These are phyloP conservation scores for Letharia columbiana DNA, from an alignment of 495 filamentous ascomycete genomes.

Conservation along the genomic window DNA sequence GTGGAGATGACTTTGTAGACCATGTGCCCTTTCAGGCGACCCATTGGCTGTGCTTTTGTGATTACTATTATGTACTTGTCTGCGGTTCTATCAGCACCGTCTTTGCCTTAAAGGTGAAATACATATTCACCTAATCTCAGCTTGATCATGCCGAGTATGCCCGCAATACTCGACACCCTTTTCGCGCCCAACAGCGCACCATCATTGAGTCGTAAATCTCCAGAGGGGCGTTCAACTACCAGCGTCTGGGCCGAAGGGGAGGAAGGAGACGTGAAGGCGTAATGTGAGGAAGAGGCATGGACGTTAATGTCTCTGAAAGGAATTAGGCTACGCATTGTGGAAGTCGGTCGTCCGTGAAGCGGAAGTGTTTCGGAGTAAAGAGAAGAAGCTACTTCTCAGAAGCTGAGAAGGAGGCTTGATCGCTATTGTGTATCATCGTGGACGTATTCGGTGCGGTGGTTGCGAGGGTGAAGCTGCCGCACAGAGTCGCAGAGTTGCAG, in stretches of 20 bases:
- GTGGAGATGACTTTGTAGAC: slow-evolving; percentile 86
- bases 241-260: slow-evolving; percentile 80
- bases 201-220: slow-evolving; percentile 78
- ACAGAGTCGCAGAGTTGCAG: slow-evolving; percentile 4
- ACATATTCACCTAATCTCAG: slow-evolving; percentile 67
- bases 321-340: slow-evolving; percentile 36
- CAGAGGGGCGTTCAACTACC: slow-evolving; percentile 84
- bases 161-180: slow-evolving; percentile 85
- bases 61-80: slow-evolving; percentile 97
- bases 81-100: slow-evolving; percentile 31
- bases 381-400: neutral
- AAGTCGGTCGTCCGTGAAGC: no score
- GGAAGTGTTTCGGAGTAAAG: neutral
- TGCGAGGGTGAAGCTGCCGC: neutral
- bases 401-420: neutral
- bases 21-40: slow-evolving; percentile 83
- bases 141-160: slow-evolving; percentile 85
- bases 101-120: neutral
- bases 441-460: neutral
- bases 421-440: slow-evolving; percentile 4
- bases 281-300: slow-evolving; percentile 80
- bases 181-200: slow-evolving; percentile 63
- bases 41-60: slow-evolving; percentile 86
- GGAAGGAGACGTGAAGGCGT: slow-evolving; percentile 94
- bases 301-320: slow-evolving; percentile 96